A percentile compares a stretch with the other conserved stretches of the same genome.
Evolutionary conservation across 139 green algal genomes (phyloP).

Genomic region (Chlamydomonas sphaeroides): DNA sequence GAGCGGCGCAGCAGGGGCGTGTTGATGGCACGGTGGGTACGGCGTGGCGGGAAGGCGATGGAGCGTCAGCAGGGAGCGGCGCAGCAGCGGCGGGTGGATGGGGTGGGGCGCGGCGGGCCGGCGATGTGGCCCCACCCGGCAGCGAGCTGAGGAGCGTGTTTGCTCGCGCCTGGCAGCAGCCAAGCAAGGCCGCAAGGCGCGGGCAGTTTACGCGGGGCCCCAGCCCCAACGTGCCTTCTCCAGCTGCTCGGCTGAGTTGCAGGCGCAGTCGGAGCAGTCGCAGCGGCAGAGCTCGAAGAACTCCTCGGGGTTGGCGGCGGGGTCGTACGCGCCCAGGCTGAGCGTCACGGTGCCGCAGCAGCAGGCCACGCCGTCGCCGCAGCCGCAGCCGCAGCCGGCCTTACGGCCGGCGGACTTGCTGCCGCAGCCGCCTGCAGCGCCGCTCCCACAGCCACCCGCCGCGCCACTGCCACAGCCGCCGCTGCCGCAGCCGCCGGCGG

Average conservation of each 20-base stretch:
- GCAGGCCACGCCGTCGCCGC: slow-evolving; percentile 17
- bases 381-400: slow-evolving; percentile 20
- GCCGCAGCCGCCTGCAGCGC: background rate
- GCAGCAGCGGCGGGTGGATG: no score
- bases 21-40: no score
- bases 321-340: slow-evolving; percentile 15
- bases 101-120: no score
- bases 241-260: slow-evolving; percentile 21
- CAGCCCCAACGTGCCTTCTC: background rate
- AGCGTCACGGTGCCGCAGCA: slow-evolving; percentile 7
- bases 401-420: background rate
- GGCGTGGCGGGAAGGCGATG: no score
- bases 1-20: no score
- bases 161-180: no score
- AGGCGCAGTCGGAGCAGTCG: slow-evolving; percentile 37
- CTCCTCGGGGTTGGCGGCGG: slow-evolving; percentile 17
- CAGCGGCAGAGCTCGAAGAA: slow-evolving; percentile 35
- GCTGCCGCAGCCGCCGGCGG: background rate
- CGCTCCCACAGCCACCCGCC: background rate
- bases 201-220: background rate
- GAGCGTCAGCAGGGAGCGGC: no score
- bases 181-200: no score
- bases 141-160: no score
- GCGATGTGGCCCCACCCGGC: no score
- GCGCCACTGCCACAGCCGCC: slow-evolving; percentile 23